A percentile compares a stretch with the other conserved stretches of the same genome.
These are phyloP conservation scores for Ceratocystis colombiana DNA, from an alignment of 2,329 filamentous ascomycete species.

Conservation along the genomic window DNA sequence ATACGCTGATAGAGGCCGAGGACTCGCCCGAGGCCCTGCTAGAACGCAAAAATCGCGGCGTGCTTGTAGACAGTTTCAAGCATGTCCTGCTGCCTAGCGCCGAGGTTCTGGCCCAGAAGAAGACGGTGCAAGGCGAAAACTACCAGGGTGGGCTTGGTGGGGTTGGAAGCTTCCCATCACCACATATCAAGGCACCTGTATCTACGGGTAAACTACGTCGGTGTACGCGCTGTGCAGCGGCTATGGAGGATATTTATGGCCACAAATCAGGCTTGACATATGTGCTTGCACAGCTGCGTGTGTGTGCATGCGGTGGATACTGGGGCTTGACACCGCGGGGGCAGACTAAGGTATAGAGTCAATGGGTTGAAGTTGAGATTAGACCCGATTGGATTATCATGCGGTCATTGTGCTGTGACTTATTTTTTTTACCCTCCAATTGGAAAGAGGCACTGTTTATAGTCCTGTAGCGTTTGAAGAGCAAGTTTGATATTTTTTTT, in stretches of 20 bases:
- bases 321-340: conserved; percentile 36
- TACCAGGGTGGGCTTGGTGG: conserved; percentile 19
- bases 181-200: conserved; percentile 30
- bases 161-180: conserved; percentile 1
- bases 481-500: neutral
- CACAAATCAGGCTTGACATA: conserved; percentile 44
- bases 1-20: conserved; percentile 56
- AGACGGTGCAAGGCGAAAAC: conserved; percentile 24
- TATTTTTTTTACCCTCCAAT: neutral
- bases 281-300: conserved; percentile 45
- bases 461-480: conserved; percentile 1
- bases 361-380: neutral
- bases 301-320: conserved; percentile 46
- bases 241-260: conserved; percentile 52
- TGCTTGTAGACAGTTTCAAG: conserved; percentile 48
- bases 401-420: neutral
- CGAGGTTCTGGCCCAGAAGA: conserved; percentile 27
- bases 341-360: conserved; percentile 20
- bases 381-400: neutral
- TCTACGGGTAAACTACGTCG: conserved; percentile 36
- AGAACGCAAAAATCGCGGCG: conserved; percentile 33
- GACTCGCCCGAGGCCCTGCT: conserved; percentile 41
- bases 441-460: neutral
- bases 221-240: conserved; percentile 48
- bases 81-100: conserved; percentile 41